Percentiles rank a stretch among this genome's conserved stretches.
phyloP scores from a whole-genome alignment of 192 early-diverging fungal genomes.

The Phlyctochytrium bullatum region DNA sequence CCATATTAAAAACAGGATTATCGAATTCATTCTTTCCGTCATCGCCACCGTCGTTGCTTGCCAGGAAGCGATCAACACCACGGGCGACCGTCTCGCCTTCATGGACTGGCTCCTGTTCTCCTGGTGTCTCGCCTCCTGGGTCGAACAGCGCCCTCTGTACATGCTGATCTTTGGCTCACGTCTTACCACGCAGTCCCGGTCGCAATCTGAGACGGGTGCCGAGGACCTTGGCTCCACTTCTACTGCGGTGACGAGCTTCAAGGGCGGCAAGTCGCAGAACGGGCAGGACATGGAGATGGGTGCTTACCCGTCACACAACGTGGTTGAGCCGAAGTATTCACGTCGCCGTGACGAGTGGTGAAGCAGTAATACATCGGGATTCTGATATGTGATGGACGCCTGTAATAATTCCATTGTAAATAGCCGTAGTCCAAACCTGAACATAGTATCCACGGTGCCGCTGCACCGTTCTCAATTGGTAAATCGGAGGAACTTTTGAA shows the following conservation, averaged over 20 bases:
- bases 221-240: not conserved
- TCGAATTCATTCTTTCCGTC: conserved; percentile 15
- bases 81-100: conserved; percentile 6
- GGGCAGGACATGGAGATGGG: not conserved
- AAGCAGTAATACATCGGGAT: conserved; percentile 1
- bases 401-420: too few relatives aligned
- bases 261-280: not conserved
- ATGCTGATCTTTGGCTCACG: not conserved
- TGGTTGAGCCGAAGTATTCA: too few relatives aligned
- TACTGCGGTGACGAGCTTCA: not conserved
- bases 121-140: conserved; percentile 8
- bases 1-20: too few relatives aligned
- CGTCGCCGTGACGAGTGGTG: not conserved
- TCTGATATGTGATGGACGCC: too few relatives aligned
- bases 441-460: too few relatives aligned
- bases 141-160: conserved; percentile 12
- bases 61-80: conserved; percentile 12
- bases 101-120: conserved; percentile 20
- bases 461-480: too few relatives aligned
- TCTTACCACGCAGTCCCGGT: not conserved
- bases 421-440: too few relatives aligned
- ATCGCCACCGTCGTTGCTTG: conserved; percentile 10
- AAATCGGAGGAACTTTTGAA: too few relatives aligned
- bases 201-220: not conserved
- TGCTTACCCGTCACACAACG: too few relatives aligned